phyloP scores from a whole-genome alignment of 2,329 filamentous ascomycete genomes.

The Cercospora sojina region DNA sequence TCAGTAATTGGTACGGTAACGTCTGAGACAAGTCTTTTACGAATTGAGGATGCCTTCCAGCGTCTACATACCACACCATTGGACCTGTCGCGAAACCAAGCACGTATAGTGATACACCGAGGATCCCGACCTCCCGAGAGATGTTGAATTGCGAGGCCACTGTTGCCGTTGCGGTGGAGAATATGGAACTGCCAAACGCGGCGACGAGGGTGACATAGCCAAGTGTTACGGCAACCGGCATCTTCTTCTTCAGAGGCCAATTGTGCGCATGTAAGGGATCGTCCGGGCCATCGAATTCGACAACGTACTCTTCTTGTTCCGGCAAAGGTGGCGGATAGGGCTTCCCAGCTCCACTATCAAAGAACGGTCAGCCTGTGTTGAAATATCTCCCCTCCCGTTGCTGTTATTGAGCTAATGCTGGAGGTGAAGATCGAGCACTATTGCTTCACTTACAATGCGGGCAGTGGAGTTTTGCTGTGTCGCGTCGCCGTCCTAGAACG shows the following conservation, averaged over 20 bases:
- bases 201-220: conserved; percentile 69
- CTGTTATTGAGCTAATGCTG: neutral
- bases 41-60: too few species aligned
- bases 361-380: neutral
- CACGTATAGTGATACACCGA: conserved; percentile 43
- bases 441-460: conserved; percentile 51
- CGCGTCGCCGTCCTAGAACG: conserved; percentile 41
- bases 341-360: conserved; percentile 62
- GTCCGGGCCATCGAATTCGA: conserved; percentile 77
- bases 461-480: conserved; percentile 54
- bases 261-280: conserved; percentile 82
- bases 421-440: neutral
- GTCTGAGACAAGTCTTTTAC: too few species aligned
- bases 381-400: neutral
- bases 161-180: conserved; percentile 43
- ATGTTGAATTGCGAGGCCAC: conserved; percentile 48
- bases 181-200: conserved; percentile 58
- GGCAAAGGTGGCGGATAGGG: conserved; percentile 68
- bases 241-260: conserved; percentile 77
- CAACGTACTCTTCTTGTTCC: conserved; percentile 71
- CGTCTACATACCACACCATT: conserved; percentile 40
- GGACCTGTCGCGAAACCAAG: conserved; percentile 42
- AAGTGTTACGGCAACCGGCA: conserved; percentile 62
- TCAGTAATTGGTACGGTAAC: too few species aligned
- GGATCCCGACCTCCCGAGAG: conserved; percentile 40